phyloP scores from a whole-genome alignment of 768 basidiomycete genomes.

The Serendipita vermifera region DNA sequence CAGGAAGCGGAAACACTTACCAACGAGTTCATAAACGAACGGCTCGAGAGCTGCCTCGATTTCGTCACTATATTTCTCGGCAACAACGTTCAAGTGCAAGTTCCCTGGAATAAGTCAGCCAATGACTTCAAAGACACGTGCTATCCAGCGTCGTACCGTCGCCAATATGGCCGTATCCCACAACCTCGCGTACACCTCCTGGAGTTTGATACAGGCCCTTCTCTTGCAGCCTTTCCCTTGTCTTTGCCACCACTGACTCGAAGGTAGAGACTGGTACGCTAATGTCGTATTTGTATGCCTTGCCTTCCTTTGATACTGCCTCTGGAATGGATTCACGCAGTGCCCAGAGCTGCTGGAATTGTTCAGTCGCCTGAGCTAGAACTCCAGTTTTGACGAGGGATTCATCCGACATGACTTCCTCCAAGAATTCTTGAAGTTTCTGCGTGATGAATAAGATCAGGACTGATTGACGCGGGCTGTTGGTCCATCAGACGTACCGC shows the following conservation, averaged over 20 bases:
- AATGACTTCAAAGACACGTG: not conserved
- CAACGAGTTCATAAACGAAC: conserved; percentile 83
- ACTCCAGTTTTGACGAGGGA: conserved; percentile 82
- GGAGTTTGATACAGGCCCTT: conserved; percentile 42
- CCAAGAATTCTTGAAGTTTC: conserved; percentile 77
- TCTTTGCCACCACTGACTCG: conserved; percentile 73
- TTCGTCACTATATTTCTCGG: conserved; percentile 67
- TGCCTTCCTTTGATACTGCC: conserved; percentile 84
- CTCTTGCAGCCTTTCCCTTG: conserved; percentile 50
- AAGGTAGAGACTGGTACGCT: conserved; percentile 79
- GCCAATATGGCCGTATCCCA: conserved; percentile 95
- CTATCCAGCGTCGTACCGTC: conserved; percentile 51
- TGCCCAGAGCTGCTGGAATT: conserved; percentile 83
- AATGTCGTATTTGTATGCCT: conserved; percentile 94
- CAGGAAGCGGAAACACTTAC: conserved; percentile 31
- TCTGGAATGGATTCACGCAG: conserved; percentile 88
- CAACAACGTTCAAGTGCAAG: conserved; percentile 83
- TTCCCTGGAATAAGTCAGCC: conserved; percentile 45
- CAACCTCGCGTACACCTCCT: conserved; percentile 64
- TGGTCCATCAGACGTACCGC: conserved; percentile 40
- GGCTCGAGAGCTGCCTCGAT: conserved; percentile 84
- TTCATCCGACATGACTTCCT: conserved; percentile 58
- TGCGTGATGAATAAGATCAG: conserved; percentile 23
- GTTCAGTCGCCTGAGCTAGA: conserved; percentile 77
- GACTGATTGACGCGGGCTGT: not conserved